Percentiles rank a stretch among this genome's conserved stretches.
Conservation (phyloP, 495 filamentous ascomycete species). For the Aspergillus nanangensis region DNA sequence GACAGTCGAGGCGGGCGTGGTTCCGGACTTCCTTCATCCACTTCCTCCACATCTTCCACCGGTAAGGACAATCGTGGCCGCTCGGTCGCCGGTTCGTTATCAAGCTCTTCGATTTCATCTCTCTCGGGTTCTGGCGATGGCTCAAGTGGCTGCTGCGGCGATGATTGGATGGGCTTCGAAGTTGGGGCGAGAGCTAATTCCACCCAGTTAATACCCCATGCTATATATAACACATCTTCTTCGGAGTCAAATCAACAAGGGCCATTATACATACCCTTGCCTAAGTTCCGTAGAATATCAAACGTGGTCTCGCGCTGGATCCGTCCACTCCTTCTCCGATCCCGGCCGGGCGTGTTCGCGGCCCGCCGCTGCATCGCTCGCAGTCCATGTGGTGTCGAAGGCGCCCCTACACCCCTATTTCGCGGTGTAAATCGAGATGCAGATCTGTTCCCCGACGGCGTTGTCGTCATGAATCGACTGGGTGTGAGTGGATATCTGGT, state of each 20-base stretch:
- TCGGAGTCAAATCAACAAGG: not conserved
- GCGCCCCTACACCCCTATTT: slow-evolving; percentile 32
- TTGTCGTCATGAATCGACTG: slow-evolving; percentile 29
- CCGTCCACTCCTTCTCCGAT: slow-evolving; percentile 60
- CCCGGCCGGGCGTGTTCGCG: slow-evolving; percentile 70
- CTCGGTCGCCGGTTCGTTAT: slow-evolving; percentile 60
- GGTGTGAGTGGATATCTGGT: slow-evolving; percentile 36
- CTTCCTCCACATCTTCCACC: slow-evolving; percentile 50
- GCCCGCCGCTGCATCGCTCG: slow-evolving; percentile 68
- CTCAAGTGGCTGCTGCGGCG: slow-evolving; percentile 35
- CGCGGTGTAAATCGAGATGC: slow-evolving; percentile 34
- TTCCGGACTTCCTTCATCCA: slow-evolving; percentile 51
- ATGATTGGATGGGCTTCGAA: slow-evolving; percentile 54
- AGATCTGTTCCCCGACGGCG: slow-evolving; percentile 33
- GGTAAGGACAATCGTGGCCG: slow-evolving; percentile 66
- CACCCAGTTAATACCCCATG: not conserved
- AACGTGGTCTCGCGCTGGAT: slow-evolving; percentile 73
- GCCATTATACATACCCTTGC: slow-evolving; percentile 53
- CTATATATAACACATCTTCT: not conserved
- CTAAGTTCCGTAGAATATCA: slow-evolving; percentile 63
- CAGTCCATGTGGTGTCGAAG: slow-evolving; percentile 68
- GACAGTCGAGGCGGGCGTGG: slow-evolving; percentile 58
- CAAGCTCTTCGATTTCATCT: slow-evolving; percentile 51
- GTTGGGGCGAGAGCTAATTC: slow-evolving; percentile 51
- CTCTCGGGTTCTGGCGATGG: slow-evolving; percentile 21